Evolutionary conservation across 306 rosid genomes (phyloP).

Genomic region (Cucurbita pepo): DNA sequence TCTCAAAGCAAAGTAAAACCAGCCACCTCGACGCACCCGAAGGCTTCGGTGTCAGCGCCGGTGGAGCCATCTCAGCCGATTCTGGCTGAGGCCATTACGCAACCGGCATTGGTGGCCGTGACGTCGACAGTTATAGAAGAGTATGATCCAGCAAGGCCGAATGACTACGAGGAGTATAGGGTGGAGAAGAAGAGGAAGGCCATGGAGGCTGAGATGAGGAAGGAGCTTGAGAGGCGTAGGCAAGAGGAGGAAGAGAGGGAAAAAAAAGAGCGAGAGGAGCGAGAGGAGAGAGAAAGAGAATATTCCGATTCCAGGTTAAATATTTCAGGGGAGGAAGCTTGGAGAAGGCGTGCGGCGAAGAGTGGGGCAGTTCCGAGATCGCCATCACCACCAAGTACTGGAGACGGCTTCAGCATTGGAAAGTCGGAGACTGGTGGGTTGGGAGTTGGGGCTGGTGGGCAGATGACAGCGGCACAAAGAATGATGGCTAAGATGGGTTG

Average conservation of each 20-base stretch:
- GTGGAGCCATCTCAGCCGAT: slow-evolving; percentile 4
- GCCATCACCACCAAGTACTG: slow-evolving; percentile 58
- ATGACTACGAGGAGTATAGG: slow-evolving; percentile 84
- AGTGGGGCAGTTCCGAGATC: slow-evolving; percentile 56
- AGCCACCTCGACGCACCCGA: slow-evolving; percentile 6
- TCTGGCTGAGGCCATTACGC: slow-evolving; percentile 20
- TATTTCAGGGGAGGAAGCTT: slow-evolving; percentile 92
- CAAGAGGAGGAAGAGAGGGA: slow-evolving; percentile 54
- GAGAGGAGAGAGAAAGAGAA: slow-evolving; percentile 36
- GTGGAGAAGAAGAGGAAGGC: slow-evolving; percentile 71
- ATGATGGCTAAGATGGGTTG: slow-evolving; percentile 99
- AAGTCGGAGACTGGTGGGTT: slow-evolving; percentile 77
- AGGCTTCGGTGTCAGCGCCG: not conserved
- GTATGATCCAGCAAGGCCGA: slow-evolving; percentile 92
- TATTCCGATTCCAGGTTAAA: slow-evolving; percentile 45
- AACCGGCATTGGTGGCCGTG: slow-evolving; percentile 72
- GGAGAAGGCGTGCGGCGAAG: slow-evolving; percentile 94
- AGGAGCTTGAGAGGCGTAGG: slow-evolving; percentile 63
- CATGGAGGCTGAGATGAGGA: slow-evolving; percentile 64
- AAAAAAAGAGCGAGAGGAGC: slow-evolving; percentile 27
- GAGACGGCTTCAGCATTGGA: slow-evolving; percentile 77
- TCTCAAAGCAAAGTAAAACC: slow-evolving; percentile 45
- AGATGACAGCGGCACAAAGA: slow-evolving; percentile 95
- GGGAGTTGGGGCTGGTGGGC: slow-evolving; percentile 95
- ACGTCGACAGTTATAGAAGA: slow-evolving; percentile 71